phyloP scores from a whole-genome alignment of 2,329 filamentous ascomycete genomes.

The Diaporthe caulivora region DNA sequence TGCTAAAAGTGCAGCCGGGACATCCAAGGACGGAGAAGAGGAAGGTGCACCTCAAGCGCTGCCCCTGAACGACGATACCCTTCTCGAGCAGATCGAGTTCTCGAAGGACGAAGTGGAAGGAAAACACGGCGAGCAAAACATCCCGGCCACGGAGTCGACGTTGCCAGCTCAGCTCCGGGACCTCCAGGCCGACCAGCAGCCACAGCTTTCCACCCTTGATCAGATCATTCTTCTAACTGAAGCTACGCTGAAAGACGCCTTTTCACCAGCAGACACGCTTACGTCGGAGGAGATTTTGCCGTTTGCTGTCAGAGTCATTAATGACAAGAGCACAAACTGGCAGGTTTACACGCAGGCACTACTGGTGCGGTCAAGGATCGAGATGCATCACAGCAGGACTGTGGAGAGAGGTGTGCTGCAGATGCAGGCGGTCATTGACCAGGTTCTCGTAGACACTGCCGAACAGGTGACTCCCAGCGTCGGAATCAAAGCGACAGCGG shows the following conservation, averaged over 20 bases:
- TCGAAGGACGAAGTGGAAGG: constrained; percentile 62
- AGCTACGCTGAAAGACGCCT: constrained; percentile 88
- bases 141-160: constrained; percentile 43
- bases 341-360: constrained; percentile 96
- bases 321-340: constrained; percentile 95
- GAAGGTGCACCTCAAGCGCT: constrained; percentile 73
- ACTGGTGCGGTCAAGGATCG: constrained; percentile 88
- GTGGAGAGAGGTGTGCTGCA: constrained; percentile 91
- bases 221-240: constrained; percentile 92
- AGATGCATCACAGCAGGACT: constrained; percentile 87
- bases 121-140: constrained; percentile 49
- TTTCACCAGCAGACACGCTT: constrained; percentile 83
- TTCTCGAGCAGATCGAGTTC: constrained; percentile 90
- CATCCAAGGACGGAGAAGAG: constrained; percentile 41
- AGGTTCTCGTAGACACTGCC: constrained; percentile 89
- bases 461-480: constrained; percentile 29
- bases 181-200: constrained; percentile 84
- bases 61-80: constrained; percentile 90
- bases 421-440: constrained; percentile 94
- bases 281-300: constrained; percentile 95
- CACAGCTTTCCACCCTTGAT: constrained; percentile 84
- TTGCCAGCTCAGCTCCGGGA: constrained; percentile 73
- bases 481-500: background rate
- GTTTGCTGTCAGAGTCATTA: constrained; percentile 88
- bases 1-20: constrained; percentile 75